A percentile compares a stretch with the other conserved stretches of the same genome.
Evolutionary conservation across 208 protist genomes (phyloP).

Genomic region (Leishmania lainsoni): DNA sequence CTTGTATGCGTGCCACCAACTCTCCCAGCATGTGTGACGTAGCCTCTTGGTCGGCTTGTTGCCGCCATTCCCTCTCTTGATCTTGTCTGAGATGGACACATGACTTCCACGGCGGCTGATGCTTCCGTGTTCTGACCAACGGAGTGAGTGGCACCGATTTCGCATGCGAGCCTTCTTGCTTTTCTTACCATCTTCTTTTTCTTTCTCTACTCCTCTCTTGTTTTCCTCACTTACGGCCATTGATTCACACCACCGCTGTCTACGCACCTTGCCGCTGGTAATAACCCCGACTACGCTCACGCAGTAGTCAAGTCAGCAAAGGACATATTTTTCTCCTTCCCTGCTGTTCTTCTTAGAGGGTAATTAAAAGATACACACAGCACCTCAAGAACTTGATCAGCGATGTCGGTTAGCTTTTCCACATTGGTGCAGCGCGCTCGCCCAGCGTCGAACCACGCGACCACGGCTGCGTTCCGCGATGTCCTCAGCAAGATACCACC

Average conservation of each 20-base stretch:
- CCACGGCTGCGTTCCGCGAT: constrained; percentile 61
- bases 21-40: no score
- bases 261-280: not conserved
- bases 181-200: constrained; percentile 7
- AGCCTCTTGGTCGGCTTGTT: not conserved
- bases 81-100: not conserved
- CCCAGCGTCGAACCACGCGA: constrained; percentile 77
- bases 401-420: constrained; percentile 89
- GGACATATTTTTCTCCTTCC: not conserved
- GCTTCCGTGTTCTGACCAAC: not conserved
- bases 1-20: not conserved
- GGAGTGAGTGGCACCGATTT: not conserved
- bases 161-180: not conserved
- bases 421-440: constrained; percentile 80
- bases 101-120: not conserved
- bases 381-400: constrained; percentile 3
- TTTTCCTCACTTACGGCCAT: not conserved
- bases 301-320: constrained; percentile 8
- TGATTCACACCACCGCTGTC: not conserved
- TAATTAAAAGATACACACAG: constrained; percentile 11
- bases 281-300: not conserved
- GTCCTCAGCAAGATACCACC: constrained; percentile 76
- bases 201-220: constrained; percentile 19
- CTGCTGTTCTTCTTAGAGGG: constrained; percentile 2
- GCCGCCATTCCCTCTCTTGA: not conserved